Evolutionary conservation across 2,329 filamentous ascomycete species (phyloP).

Genomic region (Trichophyton schoenleinii): DNA sequence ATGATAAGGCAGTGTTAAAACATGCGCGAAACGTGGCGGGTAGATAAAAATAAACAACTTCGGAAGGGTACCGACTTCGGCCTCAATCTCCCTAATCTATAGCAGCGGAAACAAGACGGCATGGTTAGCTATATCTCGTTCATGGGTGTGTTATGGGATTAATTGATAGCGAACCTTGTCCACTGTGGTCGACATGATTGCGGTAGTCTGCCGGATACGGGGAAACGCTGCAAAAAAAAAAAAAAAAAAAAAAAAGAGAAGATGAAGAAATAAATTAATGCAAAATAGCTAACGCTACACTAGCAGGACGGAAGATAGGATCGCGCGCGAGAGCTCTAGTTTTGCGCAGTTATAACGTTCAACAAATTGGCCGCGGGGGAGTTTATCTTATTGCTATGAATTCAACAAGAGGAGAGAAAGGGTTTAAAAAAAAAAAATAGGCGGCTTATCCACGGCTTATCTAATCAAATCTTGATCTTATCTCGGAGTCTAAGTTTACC

Average conservation of each 20-base stretch:
- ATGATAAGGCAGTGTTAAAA: constrained; percentile 12
- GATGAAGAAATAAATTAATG: background rate
- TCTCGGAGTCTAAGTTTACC: background rate
- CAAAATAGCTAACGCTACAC: background rate
- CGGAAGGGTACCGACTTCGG: constrained; percentile 54
- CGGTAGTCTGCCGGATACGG: background rate
- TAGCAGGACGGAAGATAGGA: background rate
- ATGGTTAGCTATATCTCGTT: constrained; percentile 12
- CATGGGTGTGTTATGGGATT: constrained; percentile 4
- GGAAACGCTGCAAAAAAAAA: background rate
- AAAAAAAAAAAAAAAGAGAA: background rate
- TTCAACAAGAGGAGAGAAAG: background rate
- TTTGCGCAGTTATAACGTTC: background rate
- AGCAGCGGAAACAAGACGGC: constrained; percentile 23
- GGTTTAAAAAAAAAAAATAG: too few relatives aligned
- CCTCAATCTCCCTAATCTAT: constrained; percentile 92
- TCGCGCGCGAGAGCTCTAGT: background rate
- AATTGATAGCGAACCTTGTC: constrained; percentile 56
- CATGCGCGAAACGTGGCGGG: constrained; percentile 6
- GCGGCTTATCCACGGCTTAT: too few relatives aligned
- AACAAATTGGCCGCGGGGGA: background rate
- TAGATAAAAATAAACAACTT: background rate
- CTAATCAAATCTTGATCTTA: background rate
- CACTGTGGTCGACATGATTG: constrained; percentile 79
- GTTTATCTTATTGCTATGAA: background rate